Evolutionary conservation across 768 basidiomycete genomes (phyloP), one percentile per base, ranked within the genome.

Genomic region (Pulveroboletus sp.): DNA sequence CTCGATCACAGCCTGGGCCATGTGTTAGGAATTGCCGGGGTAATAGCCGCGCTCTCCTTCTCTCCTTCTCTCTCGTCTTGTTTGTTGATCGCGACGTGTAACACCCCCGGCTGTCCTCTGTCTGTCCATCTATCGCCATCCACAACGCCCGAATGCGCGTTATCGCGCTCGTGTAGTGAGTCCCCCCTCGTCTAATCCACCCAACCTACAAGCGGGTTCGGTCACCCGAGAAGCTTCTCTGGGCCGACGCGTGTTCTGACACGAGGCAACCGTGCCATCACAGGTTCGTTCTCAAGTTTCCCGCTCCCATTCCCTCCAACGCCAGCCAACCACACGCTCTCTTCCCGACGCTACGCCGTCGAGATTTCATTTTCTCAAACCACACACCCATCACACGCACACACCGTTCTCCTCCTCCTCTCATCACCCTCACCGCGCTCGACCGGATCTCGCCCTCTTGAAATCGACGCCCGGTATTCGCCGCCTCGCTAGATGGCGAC

Each of bases 221-320:
- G 31, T 54, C 53, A 41, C 40, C 40, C 40, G 43, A 38, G 50
- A 33, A 43, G 44, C 57, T 67, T 67, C 66, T 64, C 62, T 60
- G 68, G 27, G 40, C 40, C 40, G 27, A 71, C 74, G 72, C 74
- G 76, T 76, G 76, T 69, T 59, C 70, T 75, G 57, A 78, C 78
- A 81, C 76, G 79, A 80, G 77, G 79, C 78, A 71, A 46, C 48
- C 55, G 61, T 68, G 72, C 72, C 70, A 65, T 67, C 68, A 71
- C 71, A 71, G 58, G 56, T 10, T 32, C 47, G n/a, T n/a, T 48
- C 60, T 14, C 33, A 37, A n/a, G 13, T 51, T 11, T 55, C 57
- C 60, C 59, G 57, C 62, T 46, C 45, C 46, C 56, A 39, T 61
- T 41, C 46, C 47, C 42, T 56, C 55, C 27, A 27, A 45, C 53